Evolutionary conservation across 371 early-diverging fungal genomes (phyloP).

Genomic region (Dichotomocladium elegans): DNA sequence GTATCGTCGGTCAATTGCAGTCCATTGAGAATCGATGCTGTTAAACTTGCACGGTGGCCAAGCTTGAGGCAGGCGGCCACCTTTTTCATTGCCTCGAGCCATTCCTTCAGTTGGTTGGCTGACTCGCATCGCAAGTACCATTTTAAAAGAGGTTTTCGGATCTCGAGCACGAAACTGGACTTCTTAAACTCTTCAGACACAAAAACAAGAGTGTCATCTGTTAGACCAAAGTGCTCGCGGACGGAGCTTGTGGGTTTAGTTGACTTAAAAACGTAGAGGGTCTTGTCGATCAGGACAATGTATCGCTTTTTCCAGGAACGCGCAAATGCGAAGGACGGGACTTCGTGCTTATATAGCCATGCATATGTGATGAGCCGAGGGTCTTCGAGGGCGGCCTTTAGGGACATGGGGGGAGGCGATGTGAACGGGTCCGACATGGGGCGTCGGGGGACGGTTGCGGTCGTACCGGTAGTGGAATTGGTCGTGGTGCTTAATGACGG

Average conservation of each 20-base stretch:
- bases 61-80: slow-evolving; percentile 35
- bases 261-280: slow-evolving; percentile 34
- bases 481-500: slow-evolving; percentile 11
- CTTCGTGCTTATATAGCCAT: slow-evolving; percentile 34
- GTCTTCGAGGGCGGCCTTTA: slow-evolving; percentile 26
- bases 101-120: slow-evolving; percentile 26
- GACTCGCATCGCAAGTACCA: slow-evolving; percentile 42
- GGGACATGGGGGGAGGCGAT: slow-evolving; percentile 36
- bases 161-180: slow-evolving; percentile 29
- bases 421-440: slow-evolving; percentile 1
- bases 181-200: slow-evolving; percentile 44
- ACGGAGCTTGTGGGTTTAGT: slow-evolving; percentile 28
- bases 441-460: not conserved
- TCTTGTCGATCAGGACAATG: slow-evolving; percentile 25
- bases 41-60: slow-evolving; percentile 23
- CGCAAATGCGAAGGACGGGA: slow-evolving; percentile 28
- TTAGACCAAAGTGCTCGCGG: slow-evolving; percentile 37
- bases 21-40: not conserved
- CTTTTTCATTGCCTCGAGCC: slow-evolving; percentile 42
- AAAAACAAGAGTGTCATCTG: slow-evolving; percentile 42
- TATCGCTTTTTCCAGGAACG: slow-evolving; percentile 40
- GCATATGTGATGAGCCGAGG: slow-evolving; percentile 18
- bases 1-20: not conserved
- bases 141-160: slow-evolving; percentile 34
- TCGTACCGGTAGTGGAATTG: not conserved